Base-by-base conservation (phyloP, 1,284 basidiomycete genomes). In the Neotropicomus parvogracilis region DNA sequence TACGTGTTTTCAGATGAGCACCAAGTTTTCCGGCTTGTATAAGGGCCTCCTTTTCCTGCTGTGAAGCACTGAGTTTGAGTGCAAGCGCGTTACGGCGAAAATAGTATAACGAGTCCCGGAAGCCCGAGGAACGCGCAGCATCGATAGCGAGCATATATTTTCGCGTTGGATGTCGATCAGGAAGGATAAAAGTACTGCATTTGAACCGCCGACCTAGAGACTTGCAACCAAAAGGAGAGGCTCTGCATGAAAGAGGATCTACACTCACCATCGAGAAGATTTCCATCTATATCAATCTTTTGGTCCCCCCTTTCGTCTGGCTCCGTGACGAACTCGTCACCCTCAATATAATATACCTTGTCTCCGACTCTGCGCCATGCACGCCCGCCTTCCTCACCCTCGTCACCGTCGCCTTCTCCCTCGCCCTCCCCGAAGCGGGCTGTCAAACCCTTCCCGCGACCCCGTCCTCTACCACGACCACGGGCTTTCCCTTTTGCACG, bases 141-240 rank as follows among this genome's bases (percentile, higher is more conserved):
- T 99, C 95, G 54, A 99, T 97, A 11, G 95, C 92, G 37, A 99
- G 86, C 79, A 97, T 91, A 72, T 97, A 99, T 53, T 85, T 77
- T 43, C 88, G 81, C 41, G 91, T 80, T 6, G 91, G 85, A 63
- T 97, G 79, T 48, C 95, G 81, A 43, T 80, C 80, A 0, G 91
- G 85, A 1, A 94, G 82, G 13, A 80, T 73, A 63, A 98, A 97
- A 1, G 94, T 95, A 42, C 82, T 75, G 1, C 92, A 82, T 68
- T 95, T 97, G 77, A 92, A 97, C 51, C 80, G 77, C 42, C 95
- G 83, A 36, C 85, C 91, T 93, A 57, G 11, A 29, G 21, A 26
- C 27, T 32, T 7, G 42, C 55, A 17, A 54, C 21, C 27, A 33
- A 36, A 11, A 26, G n/a, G 29, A 43, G 16, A 40, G 16, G 46